Evolutionary conservation across 768 basidiomycete genomes (phyloP).

Genomic region (Mycena alexandri): DNA sequence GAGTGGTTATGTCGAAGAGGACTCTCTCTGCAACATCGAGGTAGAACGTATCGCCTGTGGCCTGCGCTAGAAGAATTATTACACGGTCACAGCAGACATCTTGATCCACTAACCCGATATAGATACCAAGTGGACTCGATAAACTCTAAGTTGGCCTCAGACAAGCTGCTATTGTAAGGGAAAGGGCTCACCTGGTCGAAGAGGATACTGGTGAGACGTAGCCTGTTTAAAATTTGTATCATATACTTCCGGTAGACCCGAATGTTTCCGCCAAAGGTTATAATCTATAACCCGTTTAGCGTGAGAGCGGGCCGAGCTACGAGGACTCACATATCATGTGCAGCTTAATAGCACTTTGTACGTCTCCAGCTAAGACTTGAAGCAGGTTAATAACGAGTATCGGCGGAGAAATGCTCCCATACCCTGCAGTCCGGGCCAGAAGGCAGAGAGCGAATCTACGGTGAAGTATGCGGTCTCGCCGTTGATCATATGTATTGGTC

Average conservation of each 20-base stretch:
- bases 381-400: not conserved
- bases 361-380: conserved; percentile 79
- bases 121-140: conserved; percentile 97
- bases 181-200: conserved; percentile 71
- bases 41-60: conserved; percentile 93
- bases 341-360: conserved; percentile 92
- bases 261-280: conserved; percentile 91
- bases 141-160: conserved; percentile 69
- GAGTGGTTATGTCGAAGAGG: conserved; percentile 76
- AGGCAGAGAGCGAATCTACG: conserved; percentile 96
- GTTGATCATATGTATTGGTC: conserved; percentile 82
- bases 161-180: not conserved
- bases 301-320: not conserved
- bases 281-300: conserved; percentile 68
- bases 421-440: conserved; percentile 94
- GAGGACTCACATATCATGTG: conserved; percentile 82
- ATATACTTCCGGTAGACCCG: conserved; percentile 93
- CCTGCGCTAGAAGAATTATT: conserved; percentile 59
- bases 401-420: not conserved
- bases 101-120: conserved; percentile 71
- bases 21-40: conserved; percentile 91
- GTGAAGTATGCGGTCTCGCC: conserved; percentile 82
- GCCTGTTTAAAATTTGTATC: conserved; percentile 81
- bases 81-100: conserved; percentile 12
- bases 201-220: conserved; percentile 82